Evolutionary conservation across 352 stramenopile species (phyloP).

Genomic region (Globisporangium paroecandrum): DNA sequence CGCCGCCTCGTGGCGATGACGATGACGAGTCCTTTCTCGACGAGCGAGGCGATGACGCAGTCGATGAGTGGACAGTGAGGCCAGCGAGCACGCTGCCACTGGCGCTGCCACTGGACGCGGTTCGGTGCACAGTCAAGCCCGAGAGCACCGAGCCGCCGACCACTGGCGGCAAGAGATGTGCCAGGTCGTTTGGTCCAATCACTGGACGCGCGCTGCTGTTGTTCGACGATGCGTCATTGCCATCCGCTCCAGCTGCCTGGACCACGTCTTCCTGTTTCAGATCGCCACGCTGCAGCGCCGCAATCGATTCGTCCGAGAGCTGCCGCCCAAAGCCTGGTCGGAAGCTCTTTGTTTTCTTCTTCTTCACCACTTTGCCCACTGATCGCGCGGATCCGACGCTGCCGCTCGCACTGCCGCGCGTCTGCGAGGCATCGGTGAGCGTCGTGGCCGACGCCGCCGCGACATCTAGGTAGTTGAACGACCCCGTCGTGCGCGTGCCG

Average conservation of each 20-base stretch:
- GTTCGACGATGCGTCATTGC: conserved; percentile 27
- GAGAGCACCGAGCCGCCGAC: conserved; percentile 56
- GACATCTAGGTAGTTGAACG: conserved; percentile 68
- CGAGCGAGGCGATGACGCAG: conserved; percentile 23
- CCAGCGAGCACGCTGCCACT: conserved; percentile 47
- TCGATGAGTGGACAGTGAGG: conserved; percentile 58
- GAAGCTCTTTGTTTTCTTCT: conserved; percentile 87
- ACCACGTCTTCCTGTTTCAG: conserved; percentile 72
- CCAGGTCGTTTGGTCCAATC: conserved; percentile 55
- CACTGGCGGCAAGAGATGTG: conserved; percentile 59
- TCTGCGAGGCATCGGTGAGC: conserved; percentile 24
- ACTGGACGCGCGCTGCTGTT: conserved; percentile 21
- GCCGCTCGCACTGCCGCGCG: conserved; percentile 28
- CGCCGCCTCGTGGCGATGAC: not conserved
- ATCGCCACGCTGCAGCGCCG: conserved; percentile 72
- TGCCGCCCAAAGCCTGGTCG: conserved; percentile 78
- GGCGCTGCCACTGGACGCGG: conserved; percentile 1
- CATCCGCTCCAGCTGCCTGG: conserved; percentile 16
- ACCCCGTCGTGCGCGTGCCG: conserved; percentile 26
- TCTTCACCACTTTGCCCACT: conserved; percentile 64
- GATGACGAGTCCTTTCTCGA: conserved; percentile 21
- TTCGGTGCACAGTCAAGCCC: conserved; percentile 58
- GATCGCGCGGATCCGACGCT: conserved; percentile 21
- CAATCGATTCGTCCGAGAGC: conserved; percentile 79
- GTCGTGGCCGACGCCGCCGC: conserved; percentile 20